Evolutionary conservation across 306 rosid genomes (phyloP).

Genomic region (Gynostemma pentaphyllum): DNA sequence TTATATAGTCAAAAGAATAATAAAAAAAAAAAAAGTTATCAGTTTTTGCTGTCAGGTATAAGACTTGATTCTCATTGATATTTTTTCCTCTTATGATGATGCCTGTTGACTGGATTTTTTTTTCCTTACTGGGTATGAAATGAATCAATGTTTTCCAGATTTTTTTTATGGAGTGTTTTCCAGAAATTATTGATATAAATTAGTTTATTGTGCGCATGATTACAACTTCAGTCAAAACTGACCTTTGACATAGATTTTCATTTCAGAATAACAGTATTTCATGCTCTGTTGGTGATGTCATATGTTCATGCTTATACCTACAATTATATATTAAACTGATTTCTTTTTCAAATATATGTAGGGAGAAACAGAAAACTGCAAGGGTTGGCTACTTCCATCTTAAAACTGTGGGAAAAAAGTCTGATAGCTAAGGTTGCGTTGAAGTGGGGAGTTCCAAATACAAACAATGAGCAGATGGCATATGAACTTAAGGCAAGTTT

Average conservation of each 20-base stretch:
- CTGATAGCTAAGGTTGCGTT: conserved; percentile 62
- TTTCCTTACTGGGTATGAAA: background rate
- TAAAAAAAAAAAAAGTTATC: no score
- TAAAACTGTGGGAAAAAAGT: conserved; percentile 84
- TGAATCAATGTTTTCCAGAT: background rate
- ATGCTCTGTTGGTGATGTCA: background rate
- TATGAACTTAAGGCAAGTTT: conserved; percentile 69
- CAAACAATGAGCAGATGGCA: conserved; percentile 65
- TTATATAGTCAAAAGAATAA: no score
- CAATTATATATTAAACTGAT: background rate
- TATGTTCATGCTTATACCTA: background rate
- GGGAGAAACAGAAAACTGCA: conserved; percentile 80
- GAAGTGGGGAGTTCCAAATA: conserved; percentile 64
- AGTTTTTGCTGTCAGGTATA: no score
- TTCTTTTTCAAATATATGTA: conserved; percentile 20
- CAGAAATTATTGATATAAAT: background rate
- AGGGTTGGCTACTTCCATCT: conserved; percentile 71
- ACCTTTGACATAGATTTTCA: background rate
- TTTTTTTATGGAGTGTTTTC: no score
- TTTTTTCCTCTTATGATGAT: no score
- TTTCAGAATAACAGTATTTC: background rate
- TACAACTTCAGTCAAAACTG: background rate
- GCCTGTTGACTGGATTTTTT: background rate
- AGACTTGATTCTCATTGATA: no score
- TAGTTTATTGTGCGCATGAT: background rate